phyloP scores from a whole-genome alignment of 2,329 filamentous ascomycete species.

The Colletotrichum kahawae region DNA sequence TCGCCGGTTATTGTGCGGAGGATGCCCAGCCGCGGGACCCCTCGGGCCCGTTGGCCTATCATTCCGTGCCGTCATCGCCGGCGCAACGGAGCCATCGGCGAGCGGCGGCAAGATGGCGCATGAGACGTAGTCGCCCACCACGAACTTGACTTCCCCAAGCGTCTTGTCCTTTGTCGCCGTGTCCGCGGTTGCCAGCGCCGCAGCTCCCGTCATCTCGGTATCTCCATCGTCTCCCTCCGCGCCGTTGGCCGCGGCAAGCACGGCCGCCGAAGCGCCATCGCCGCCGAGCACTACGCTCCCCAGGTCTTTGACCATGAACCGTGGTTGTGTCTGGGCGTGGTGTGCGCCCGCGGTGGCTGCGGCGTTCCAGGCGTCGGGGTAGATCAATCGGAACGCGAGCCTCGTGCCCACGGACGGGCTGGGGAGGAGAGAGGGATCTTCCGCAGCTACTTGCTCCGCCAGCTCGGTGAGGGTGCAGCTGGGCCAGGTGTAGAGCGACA shows the following conservation, averaged over 20 bases:
- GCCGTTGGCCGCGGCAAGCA: constrained; percentile 46
- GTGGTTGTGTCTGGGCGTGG: constrained; percentile 47
- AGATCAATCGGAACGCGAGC: constrained; percentile 86
- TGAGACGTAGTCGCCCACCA: constrained; percentile 87
- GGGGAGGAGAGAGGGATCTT: constrained; percentile 68
- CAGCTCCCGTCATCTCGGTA: constrained; percentile 19
- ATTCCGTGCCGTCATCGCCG: constrained; percentile 56
- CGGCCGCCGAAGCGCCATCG: constrained; percentile 33
- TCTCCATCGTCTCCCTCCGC: constrained; percentile 32
- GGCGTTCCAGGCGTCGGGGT: constrained; percentile 67
- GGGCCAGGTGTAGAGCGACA: constrained; percentile 87
- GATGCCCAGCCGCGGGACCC: neutral
- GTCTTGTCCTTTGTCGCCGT: constrained; percentile 60
- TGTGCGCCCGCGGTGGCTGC: constrained; percentile 24
- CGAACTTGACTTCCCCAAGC: constrained; percentile 77
- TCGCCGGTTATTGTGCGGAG: neutral
- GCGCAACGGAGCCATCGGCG: constrained; percentile 74
- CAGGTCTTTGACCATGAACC: constrained; percentile 80
- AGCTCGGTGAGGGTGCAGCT: constrained; percentile 83
- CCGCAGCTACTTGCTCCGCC: constrained; percentile 73
- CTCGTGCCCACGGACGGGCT: constrained; percentile 79
- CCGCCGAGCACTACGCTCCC: constrained; percentile 81
- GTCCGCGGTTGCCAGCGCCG: neutral
- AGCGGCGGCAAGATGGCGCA: constrained; percentile 81
- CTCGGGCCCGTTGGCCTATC: constrained; percentile 44